Conservation (phyloP, 768 basidiomycete species). For the Cytidiella melzeri region DNA sequence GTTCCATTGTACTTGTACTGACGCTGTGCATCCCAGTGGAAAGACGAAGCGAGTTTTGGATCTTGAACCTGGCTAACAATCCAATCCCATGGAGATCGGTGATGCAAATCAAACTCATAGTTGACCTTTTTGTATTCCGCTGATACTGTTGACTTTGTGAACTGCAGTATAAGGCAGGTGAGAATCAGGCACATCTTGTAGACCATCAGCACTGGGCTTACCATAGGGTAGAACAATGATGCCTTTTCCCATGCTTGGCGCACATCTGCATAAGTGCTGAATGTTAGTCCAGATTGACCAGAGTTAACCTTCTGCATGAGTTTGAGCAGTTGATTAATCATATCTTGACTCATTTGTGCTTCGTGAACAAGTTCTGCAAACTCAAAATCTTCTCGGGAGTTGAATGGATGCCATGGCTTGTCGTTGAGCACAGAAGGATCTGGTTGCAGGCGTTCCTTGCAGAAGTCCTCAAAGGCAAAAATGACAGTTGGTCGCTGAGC, state of each 20-base stretch:
- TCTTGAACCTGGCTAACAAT: slow-evolving; percentile 5
- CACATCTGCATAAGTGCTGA: slow-evolving; percentile 9
- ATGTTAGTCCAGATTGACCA: too few species aligned
- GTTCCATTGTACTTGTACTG: slow-evolving; percentile 10
- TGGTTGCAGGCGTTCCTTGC: too few species aligned
- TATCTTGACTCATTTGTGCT: neutral
- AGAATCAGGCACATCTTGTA: neutral
- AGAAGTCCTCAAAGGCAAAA: too few species aligned
- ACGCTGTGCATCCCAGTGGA: slow-evolving; percentile 11
- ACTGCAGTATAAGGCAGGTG: too few species aligned
- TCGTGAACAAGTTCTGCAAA: slow-evolving; percentile 8
- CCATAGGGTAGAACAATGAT: slow-evolving; percentile 1
- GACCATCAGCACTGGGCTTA: neutral
- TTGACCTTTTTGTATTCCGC: too few species aligned
- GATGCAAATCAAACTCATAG: slow-evolving; percentile 7
- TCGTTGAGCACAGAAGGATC: too few species aligned
- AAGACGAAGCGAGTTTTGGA: slow-evolving; percentile 10
- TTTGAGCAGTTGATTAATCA: slow-evolving; percentile 3
- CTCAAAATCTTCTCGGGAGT: slow-evolving; percentile 10
- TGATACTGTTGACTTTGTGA: too few species aligned
- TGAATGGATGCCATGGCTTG: slow-evolving; percentile 5
- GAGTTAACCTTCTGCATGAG: neutral
- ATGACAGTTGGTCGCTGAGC: too few species aligned
- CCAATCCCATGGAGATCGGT: slow-evolving; percentile 13
- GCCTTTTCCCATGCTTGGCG: slow-evolving; percentile 1